Conservation (phyloP, 192 early-diverging fungal genomes). For the Dissophora ornata region DNA sequence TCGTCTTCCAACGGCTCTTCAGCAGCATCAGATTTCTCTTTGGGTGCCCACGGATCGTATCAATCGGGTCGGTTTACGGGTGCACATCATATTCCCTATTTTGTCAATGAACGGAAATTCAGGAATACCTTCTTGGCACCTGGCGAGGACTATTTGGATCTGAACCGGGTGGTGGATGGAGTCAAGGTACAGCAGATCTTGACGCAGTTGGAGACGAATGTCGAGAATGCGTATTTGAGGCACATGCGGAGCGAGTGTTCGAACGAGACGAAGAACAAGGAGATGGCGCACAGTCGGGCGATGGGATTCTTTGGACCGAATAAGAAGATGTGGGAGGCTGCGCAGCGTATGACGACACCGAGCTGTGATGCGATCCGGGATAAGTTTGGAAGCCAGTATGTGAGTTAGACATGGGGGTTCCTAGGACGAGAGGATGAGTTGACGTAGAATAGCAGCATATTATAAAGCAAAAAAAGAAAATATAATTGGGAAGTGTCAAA, state of each 20-base stretch:
- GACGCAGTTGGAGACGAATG: slow-evolving; percentile 73
- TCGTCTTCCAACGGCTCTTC: slow-evolving; percentile 20
- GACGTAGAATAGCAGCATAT: no score
- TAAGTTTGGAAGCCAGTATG: slow-evolving; percentile 31
- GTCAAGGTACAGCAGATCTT: slow-evolving; percentile 58
- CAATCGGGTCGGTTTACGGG: slow-evolving; percentile 65
- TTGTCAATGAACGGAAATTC: slow-evolving; percentile 72
- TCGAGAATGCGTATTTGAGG: slow-evolving; percentile 77
- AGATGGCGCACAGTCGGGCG: slow-evolving; percentile 67
- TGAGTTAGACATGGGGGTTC: neutral
- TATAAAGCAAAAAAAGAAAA: no score
- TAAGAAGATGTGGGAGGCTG: slow-evolving; percentile 69
- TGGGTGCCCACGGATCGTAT: slow-evolving; percentile 65
- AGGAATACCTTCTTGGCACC: slow-evolving; percentile 22
- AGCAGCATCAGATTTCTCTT: slow-evolving; percentile 64
- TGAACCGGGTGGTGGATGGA: slow-evolving; percentile 2
- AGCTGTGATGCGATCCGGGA: slow-evolving; percentile 70
- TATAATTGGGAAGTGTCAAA: no score
- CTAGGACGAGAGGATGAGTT: no score
- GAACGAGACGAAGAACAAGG: slow-evolving; percentile 70
- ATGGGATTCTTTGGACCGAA: slow-evolving; percentile 74
- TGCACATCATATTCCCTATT: slow-evolving; percentile 77
- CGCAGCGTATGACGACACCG: slow-evolving; percentile 70
- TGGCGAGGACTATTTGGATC: slow-evolving; percentile 9
- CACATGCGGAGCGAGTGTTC: slow-evolving; percentile 72